These are phyloP conservation scores for Erysiphe pulchra DNA, from an alignment of 2,329 filamentous ascomycete species.

Conservation along the genomic window DNA sequence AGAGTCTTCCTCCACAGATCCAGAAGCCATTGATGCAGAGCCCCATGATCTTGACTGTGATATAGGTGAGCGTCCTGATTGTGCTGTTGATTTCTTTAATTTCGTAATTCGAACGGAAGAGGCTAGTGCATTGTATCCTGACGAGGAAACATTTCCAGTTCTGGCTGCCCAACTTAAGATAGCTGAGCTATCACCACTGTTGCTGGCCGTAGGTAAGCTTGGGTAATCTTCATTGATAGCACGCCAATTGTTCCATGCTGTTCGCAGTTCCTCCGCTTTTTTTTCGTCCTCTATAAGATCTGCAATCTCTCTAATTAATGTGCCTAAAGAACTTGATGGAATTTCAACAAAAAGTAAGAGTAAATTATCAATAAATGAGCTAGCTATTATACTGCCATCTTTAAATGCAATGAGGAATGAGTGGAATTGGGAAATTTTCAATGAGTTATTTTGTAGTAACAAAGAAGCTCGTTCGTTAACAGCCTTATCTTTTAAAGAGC, in stretches of 20 bases:
- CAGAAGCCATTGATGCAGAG: conserved; percentile 11
- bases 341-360: conserved; percentile 64
- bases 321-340: conserved; percentile 57
- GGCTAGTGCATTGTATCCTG: conserved; percentile 14
- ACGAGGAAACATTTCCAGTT: conserved; percentile 4
- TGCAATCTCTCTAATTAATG: conserved; percentile 70
- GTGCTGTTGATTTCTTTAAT: conserved; percentile 41
- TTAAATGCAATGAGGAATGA: conserved; percentile 56
- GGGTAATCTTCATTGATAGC: conserved; percentile 93
- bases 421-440: conserved; percentile 57
- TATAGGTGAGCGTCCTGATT: conserved; percentile 35
- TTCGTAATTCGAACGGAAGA: conserved; percentile 35
- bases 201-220: conserved; percentile 48
- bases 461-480: conserved; percentile 68
- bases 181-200: conserved; percentile 19
- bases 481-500: conserved; percentile 51
- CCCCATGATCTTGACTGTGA: conserved; percentile 31
- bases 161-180: conserved; percentile 12
- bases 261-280: conserved; percentile 49
- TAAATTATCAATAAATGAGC: conserved; percentile 63
- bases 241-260: conserved; percentile 85
- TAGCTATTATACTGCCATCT: conserved; percentile 38
- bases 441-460: conserved; percentile 50
- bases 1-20: conserved; percentile 7
- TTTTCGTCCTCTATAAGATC: conserved; percentile 69